Evolutionary conservation across 2,329 filamentous ascomycete species (phyloP).

Genomic region (Chaetomiaceae sp.): DNA sequence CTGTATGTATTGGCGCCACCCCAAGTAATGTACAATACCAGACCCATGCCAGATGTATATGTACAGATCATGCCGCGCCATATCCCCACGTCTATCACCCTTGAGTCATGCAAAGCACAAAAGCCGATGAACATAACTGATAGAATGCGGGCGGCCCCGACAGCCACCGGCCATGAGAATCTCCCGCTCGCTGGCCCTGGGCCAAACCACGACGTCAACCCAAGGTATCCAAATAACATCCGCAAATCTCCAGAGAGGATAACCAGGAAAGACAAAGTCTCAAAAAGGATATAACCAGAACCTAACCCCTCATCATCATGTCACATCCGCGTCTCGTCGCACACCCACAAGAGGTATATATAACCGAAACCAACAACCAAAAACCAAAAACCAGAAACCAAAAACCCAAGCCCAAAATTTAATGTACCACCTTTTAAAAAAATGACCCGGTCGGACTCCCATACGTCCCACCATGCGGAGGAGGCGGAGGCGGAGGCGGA

Average conservation of each 20-base stretch:
- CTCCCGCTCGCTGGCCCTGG: too few species aligned
- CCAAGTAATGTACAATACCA: too few species aligned
- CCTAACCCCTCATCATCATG: background rate
- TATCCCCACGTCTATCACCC: too few species aligned
- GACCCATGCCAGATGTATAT: too few species aligned
- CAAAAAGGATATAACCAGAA: background rate
- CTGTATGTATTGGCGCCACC: too few species aligned
- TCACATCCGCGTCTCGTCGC: background rate
- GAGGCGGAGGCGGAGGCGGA: slow-evolving; percentile 6
- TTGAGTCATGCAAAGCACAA: too few species aligned
- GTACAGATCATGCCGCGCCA: too few species aligned
- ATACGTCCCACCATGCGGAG: slow-evolving; percentile 1
- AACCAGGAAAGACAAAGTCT: background rate
- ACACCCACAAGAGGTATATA: background rate
- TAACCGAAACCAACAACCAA: background rate
- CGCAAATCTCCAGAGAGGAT: background rate
- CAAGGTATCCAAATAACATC: background rate
- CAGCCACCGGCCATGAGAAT: too few species aligned
- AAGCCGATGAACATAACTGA: too few species aligned
- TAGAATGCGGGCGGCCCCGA: too few species aligned
- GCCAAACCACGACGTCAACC: too few species aligned
- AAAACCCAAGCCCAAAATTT: background rate
- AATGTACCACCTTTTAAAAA: slow-evolving; percentile 1
- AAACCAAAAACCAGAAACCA: background rate
- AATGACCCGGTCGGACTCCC: background rate